A percentile compares a stretch with the other conserved stretches of the same genome.
These are phyloP conservation scores for Apiotrichum akiyoshidainum DNA, from an alignment of 1,284 basidiomycete species.

Conservation along the genomic window DNA sequence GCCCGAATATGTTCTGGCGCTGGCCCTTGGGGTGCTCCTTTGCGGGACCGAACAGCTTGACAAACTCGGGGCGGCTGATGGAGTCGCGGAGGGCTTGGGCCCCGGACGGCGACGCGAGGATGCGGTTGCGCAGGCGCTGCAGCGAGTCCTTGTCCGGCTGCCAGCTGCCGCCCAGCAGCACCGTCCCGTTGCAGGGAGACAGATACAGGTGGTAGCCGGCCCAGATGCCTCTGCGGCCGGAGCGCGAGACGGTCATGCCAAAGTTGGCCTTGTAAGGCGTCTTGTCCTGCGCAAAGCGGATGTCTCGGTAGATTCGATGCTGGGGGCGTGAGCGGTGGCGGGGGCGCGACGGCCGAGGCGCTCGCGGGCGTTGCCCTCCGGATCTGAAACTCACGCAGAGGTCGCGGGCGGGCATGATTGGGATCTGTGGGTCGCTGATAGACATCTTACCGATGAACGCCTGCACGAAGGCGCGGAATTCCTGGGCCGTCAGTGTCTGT, in stretches of 20 bases:
- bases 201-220: slow-evolving; percentile 52
- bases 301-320: slow-evolving; percentile 54
- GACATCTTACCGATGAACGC: slow-evolving; percentile 62
- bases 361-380: background rate
- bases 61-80: slow-evolving; percentile 65
- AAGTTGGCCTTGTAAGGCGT: slow-evolving; percentile 85
- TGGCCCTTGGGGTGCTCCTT: slow-evolving; percentile 61
- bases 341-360: background rate
- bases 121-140: slow-evolving; percentile 65
- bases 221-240: slow-evolving; percentile 49
- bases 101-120: slow-evolving; percentile 47
- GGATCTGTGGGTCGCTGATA: slow-evolving; percentile 73
- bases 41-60: slow-evolving; percentile 67
- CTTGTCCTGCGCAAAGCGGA: slow-evolving; percentile 68
- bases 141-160: slow-evolving; percentile 76
- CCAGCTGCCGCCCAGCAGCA: slow-evolving; percentile 80
- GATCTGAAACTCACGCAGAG: slow-evolving; percentile 60
- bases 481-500: slow-evolving; percentile 45
- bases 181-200: slow-evolving; percentile 61
- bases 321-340: slow-evolving; percentile 9
- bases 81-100: slow-evolving; percentile 65
- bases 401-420: slow-evolving; percentile 78
- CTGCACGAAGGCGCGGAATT: slow-evolving; percentile 81
- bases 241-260: slow-evolving; percentile 41
- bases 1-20: slow-evolving; percentile 71